Conservation (phyloP, 768 basidiomycete genomes). For the Sistotremastrum niveocremeum region DNA sequence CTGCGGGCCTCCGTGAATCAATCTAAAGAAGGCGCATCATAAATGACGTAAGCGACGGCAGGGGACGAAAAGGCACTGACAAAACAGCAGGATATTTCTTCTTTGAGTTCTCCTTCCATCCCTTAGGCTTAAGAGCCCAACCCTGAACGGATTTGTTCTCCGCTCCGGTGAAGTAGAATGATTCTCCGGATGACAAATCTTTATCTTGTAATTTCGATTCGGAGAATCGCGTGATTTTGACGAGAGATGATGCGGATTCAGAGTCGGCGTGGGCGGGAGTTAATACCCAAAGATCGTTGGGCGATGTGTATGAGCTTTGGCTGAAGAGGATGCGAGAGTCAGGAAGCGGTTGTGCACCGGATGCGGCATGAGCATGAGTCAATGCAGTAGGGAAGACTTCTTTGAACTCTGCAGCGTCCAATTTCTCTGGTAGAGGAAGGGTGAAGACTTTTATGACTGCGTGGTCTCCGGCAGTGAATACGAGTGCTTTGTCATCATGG, state of each 20-base stretch:
- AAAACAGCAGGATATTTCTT: conserved; percentile 72
- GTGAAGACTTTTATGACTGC: conserved; percentile 66
- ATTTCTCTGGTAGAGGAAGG: conserved; percentile 38
- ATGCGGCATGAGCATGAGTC: conserved; percentile 42
- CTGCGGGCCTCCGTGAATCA: conserved; percentile 45
- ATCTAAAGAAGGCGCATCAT: conserved; percentile 12
- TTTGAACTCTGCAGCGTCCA: too few relatives aligned
- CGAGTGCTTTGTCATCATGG: conserved; percentile 50
- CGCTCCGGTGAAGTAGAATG: conserved; percentile 86
- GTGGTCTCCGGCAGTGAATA: conserved; percentile 63
- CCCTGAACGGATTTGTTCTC: conserved; percentile 66
- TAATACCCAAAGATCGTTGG: conserved; percentile 69
- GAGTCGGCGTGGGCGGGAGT: conserved; percentile 19
- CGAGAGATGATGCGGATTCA: neutral
- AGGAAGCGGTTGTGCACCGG: conserved; percentile 47
- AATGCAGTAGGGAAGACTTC: conserved; percentile 32
- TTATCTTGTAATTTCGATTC: conserved; percentile 41
- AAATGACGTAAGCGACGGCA: neutral
- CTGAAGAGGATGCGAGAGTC: conserved; percentile 56
- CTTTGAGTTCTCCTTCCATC: conserved; percentile 48
- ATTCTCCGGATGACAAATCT: conserved; percentile 48
- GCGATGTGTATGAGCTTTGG: conserved; percentile 58
- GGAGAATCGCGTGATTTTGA: conserved; percentile 51
- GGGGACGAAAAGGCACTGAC: conserved; percentile 18
- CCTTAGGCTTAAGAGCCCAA: conserved; percentile 70